phyloP scores from a whole-genome alignment of 106 monocot species.

The Ottelia alismoides region DNA sequence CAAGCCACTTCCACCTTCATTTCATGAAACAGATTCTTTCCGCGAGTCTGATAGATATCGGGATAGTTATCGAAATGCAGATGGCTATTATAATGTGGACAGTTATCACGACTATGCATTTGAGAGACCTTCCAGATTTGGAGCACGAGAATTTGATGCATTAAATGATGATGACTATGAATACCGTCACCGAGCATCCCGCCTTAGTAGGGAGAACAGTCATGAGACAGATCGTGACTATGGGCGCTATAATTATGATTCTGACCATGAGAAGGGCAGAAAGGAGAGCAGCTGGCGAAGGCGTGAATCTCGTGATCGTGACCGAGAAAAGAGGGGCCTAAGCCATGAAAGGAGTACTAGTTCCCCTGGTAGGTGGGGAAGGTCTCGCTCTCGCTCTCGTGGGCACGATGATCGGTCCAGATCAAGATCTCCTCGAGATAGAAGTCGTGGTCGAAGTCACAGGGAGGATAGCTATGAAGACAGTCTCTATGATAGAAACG shows the following conservation, averaged over 20 bases:
- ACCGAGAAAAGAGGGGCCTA: conserved; percentile 37
- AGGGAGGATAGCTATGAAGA: conserved; percentile 87
- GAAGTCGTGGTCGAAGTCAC: conserved; percentile 55
- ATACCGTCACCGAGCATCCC: conserved; percentile 24
- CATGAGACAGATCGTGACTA: conserved; percentile 59
- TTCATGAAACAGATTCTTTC: conserved; percentile 46
- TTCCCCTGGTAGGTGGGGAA: conserved; percentile 45
- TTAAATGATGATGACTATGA: conserved; percentile 38
- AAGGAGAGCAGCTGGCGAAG: conserved; percentile 65
- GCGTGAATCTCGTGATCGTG: conserved; percentile 61
- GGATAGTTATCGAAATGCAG: conserved; percentile 31
- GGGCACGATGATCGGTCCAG: conserved; percentile 71
- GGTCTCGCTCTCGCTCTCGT: conserved; percentile 43
- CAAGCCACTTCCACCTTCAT: conserved; percentile 29
- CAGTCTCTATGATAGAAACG: conserved; percentile 49
- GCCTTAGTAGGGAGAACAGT: conserved; percentile 47
- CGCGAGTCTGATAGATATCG: conserved; percentile 38
- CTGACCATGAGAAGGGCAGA: conserved; percentile 70
- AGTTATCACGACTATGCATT: conserved; percentile 50
- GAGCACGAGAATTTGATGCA: conserved; percentile 45
- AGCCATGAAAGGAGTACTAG: conserved; percentile 69
- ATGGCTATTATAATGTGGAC: conserved; percentile 46
- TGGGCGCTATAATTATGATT: conserved; percentile 58
- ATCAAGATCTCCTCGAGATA: conserved; percentile 78
- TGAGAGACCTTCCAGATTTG: conserved; percentile 51